phyloP scores from a whole-genome alignment of 2,329 filamentous ascomycete species.

The Talaromyces sp. region DNA sequence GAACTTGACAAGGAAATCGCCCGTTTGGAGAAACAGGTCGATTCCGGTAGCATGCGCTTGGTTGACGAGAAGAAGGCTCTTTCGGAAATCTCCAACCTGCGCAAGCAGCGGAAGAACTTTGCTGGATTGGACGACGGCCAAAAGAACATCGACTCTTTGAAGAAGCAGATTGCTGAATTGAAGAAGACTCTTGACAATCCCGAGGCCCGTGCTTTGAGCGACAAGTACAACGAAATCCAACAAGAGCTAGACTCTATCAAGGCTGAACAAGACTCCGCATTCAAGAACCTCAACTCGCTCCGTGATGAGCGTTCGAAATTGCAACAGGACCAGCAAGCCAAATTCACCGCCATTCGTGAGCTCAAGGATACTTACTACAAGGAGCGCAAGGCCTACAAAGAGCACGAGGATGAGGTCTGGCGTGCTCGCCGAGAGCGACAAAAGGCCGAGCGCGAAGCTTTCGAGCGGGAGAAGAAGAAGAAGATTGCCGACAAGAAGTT shows the following conservation, averaged over 20 bases:
- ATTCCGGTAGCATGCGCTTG: constrained; percentile 85
- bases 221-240: constrained; percentile 80
- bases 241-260: constrained; percentile 86
- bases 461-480: constrained; percentile 48
- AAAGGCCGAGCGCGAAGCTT: constrained; percentile 68
- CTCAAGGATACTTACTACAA: constrained; percentile 86
- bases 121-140: constrained; percentile 76
- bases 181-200: constrained; percentile 88
- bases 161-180: constrained; percentile 81
- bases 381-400: constrained; percentile 73
- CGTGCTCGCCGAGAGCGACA: constrained; percentile 72
- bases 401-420: constrained; percentile 79
- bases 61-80: constrained; percentile 97
- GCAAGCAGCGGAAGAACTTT: constrained; percentile 90
- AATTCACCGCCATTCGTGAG: constrained; percentile 75
- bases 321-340: constrained; percentile 80
- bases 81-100: constrained; percentile 72
- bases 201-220: constrained; percentile 80
- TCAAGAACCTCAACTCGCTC: constrained; percentile 79
- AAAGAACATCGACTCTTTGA: constrained; percentile 83
- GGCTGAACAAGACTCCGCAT: constrained; percentile 84
- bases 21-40: constrained; percentile 77
- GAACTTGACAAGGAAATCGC: constrained; percentile 83
- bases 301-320: constrained; percentile 82
- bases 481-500: constrained; percentile 54